These are phyloP conservation scores for Pisolithus sp. DNA, from an alignment of 768 basidiomycete species.

Conservation along the genomic window DNA sequence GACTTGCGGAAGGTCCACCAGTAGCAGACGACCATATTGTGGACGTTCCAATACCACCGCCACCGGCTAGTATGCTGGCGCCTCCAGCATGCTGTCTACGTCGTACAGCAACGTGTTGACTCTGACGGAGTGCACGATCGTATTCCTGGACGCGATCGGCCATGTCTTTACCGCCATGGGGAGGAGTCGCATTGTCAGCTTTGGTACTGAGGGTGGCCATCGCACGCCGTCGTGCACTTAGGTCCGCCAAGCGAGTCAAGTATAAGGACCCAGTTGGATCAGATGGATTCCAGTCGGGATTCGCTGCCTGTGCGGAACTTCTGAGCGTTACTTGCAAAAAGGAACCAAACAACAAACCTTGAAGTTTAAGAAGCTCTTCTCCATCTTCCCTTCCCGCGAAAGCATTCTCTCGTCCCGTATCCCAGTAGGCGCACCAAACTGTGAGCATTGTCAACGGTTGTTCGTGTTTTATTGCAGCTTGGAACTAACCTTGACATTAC, in stretches of 20 bases:
- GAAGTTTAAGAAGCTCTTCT: conserved; percentile 94
- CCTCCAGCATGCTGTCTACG: conserved; percentile 31
- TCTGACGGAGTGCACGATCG: conserved; percentile 68
- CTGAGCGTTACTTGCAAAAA: neutral
- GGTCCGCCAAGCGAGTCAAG: conserved; percentile 75
- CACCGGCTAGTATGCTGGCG: conserved; percentile 29
- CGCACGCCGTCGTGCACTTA: conserved; percentile 42
- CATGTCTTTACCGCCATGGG: conserved; percentile 30
- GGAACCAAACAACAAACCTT: conserved; percentile 41
- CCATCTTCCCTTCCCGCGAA: conserved; percentile 96
- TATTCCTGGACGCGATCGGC: conserved; percentile 62
- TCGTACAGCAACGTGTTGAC: conserved; percentile 46
- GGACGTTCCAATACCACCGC: conserved; percentile 45
- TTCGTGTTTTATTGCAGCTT: neutral
- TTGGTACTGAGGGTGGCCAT: conserved; percentile 21
- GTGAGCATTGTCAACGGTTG: neutral
- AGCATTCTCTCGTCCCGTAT: conserved; percentile 68
- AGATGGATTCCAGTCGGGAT: conserved; percentile 91
- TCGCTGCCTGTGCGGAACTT: conserved; percentile 54
- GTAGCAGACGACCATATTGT: conserved; percentile 38
- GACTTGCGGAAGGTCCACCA: conserved; percentile 38
- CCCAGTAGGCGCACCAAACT: conserved; percentile 82
- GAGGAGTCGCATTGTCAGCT: conserved; percentile 21
- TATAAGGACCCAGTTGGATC: conserved; percentile 91
- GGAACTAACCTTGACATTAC: conserved; percentile 72